phyloP scores from a whole-genome alignment of 495 filamentous ascomycete genomes.

The Hypoxylon perforatum region DNA sequence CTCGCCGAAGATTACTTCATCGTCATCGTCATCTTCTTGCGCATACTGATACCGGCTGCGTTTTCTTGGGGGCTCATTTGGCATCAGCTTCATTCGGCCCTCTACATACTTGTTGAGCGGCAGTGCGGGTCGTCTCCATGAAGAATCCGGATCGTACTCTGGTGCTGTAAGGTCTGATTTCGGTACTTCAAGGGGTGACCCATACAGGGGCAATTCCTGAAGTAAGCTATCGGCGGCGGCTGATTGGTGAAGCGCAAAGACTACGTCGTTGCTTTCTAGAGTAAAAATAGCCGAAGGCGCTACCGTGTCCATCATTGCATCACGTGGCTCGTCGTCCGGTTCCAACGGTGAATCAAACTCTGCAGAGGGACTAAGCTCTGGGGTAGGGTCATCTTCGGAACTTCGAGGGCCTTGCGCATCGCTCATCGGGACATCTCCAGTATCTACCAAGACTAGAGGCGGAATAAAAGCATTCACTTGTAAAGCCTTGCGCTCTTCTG shows the following conservation, averaged over 20 bases:
- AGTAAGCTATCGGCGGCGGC: conserved; percentile 83
- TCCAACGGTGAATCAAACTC: conserved; percentile 61
- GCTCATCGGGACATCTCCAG: conserved; percentile 40
- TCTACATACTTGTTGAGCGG: conserved; percentile 86
- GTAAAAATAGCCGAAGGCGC: conserved; percentile 85
- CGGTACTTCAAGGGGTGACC: conserved; percentile 69
- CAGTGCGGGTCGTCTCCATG: conserved; percentile 80
- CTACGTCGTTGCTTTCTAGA: conserved; percentile 81
- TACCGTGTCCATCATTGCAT: conserved; percentile 57
- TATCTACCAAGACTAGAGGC: conserved; percentile 39
- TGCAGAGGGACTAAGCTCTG: conserved; percentile 75
- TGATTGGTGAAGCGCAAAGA: conserved; percentile 80
- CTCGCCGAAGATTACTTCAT: conserved; percentile 59
- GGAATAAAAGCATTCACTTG: conserved; percentile 70
- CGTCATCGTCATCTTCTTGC: conserved; percentile 72
- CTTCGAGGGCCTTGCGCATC: conserved; percentile 41
- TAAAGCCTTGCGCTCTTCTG: conserved; percentile 70
- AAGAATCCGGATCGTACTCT: conserved; percentile 71
- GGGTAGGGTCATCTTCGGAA: conserved; percentile 65
- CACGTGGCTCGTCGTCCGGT: conserved; percentile 57
- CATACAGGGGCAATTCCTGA: conserved; percentile 83
- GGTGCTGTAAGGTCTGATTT: conserved; percentile 65
- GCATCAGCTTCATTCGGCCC: conserved; percentile 77
- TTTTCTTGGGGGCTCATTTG: conserved; percentile 76
- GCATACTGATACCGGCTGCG: conserved; percentile 82